Evolutionary conservation across 1,139 yeast genomes (phyloP), one percentile per base, ranked within the genome.

Genomic region (Taiozyma sp.): DNA sequence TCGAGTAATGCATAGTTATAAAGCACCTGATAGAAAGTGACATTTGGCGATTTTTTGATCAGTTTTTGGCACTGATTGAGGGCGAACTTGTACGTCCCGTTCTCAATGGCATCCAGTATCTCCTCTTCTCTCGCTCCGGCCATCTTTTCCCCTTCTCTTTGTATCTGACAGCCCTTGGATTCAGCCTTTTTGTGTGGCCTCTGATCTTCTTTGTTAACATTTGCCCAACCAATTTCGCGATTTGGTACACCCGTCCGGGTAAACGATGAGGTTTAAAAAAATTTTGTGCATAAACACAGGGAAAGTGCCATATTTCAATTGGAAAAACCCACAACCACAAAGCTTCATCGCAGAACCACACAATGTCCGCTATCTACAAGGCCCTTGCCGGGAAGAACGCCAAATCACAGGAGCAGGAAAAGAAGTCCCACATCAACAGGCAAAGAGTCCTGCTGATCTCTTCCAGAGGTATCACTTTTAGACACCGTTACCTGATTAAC

Each of bases 401-500:
- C 44, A 62, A 59, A 49, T 68, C 68, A 51, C 58, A 61, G 30
- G 62, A 65, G 12, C 67, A 61, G 24, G 60, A 64, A 40, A 76
- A 74, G 64, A 67, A 78, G 60, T 74, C 77, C 60, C 82, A 81
- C 65, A 78, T 81, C 69, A 87, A 87, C 68, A 84, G 85, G 70
- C 96, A 88, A 69, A 80, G 93, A 63, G 88, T 91, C 48, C 75
- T 93, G 57, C 79, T 93, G 57, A 88, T 93, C 65, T 88, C 97
- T 5, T 91, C 97, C 44, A 82, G 99, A 69, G 99, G 99, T 57
- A 89, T 92, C 52, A 92, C 92, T 43, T 89, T 77, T 70, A 84
- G 99, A 73, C 99, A 93, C 67, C 92, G 99, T 66, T 98, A 95
- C 71, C 74, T 95, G 64, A 89, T 93, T 60, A 80, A 82, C 61